A percentile compares a stretch with the other conserved stretches of the same genome.
These are phyloP conservation scores for Beauveria rudraprayagi DNA, from an alignment of 2,329 filamentous ascomycete genomes.

Conservation along the genomic window DNA sequence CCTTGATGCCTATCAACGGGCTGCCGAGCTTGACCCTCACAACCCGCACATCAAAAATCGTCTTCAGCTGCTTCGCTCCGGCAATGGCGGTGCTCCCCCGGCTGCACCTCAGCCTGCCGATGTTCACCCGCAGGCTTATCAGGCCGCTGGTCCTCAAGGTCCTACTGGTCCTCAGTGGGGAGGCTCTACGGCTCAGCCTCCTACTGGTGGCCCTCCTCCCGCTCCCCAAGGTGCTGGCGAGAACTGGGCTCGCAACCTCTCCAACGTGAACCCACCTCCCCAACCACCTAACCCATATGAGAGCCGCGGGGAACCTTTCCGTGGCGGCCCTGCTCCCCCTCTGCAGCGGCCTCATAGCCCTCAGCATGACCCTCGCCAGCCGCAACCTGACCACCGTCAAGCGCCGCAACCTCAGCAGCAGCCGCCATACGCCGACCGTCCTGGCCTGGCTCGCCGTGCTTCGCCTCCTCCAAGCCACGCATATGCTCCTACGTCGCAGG, in stretches of 20 bases:
- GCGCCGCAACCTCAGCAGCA: slow-evolving; percentile 4
- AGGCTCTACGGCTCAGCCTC: slow-evolving; percentile 55
- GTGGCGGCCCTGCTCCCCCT: slow-evolving; percentile 58
- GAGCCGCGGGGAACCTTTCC: slow-evolving; percentile 58
- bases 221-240: slow-evolving; percentile 51
- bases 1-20: slow-evolving; percentile 88
- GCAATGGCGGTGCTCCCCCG: slow-evolving; percentile 63
- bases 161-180: slow-evolving; percentile 88
- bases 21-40: slow-evolving; percentile 83
- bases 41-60: slow-evolving; percentile 97
- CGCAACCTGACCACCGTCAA: slow-evolving; percentile 38
- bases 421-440: slow-evolving; percentile 6
- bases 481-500: slow-evolving; percentile 41
- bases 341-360: slow-evolving; percentile 69
- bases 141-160: slow-evolving; percentile 71
- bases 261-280: slow-evolving; percentile 68
- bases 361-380: slow-evolving; percentile 51
- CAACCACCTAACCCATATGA: slow-evolving; percentile 79
- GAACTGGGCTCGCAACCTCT: slow-evolving; percentile 57
- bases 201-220: slow-evolving; percentile 49
- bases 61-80: slow-evolving; percentile 78
- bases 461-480: slow-evolving; percentile 35
- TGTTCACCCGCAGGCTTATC: slow-evolving; percentile 91
- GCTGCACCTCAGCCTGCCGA: slow-evolving; percentile 87
- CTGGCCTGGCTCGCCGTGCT: slow-evolving; percentile 16